Percentiles rank a stretch among this genome's conserved stretches.
Evolutionary conservation across 257 asterid species (phyloP).

Genomic region (Solanum habrochaites): DNA sequence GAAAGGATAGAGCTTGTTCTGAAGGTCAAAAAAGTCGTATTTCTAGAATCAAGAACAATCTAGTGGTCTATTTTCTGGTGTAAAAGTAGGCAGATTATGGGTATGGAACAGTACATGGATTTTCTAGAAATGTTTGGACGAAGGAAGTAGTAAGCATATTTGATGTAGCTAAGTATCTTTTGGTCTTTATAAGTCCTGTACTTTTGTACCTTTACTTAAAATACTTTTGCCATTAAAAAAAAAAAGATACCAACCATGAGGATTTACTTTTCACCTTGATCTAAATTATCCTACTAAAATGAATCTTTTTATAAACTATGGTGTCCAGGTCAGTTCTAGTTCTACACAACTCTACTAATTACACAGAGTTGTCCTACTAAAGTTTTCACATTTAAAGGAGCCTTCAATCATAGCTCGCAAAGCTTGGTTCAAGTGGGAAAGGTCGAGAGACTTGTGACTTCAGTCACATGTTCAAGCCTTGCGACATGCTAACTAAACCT

Average conservation of each 20-base stretch:
- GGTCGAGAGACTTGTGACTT: not conserved
- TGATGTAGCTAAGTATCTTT: not conserved
- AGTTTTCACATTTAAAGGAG: not conserved
- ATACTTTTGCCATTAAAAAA: not conserved
- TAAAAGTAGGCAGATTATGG: not conserved
- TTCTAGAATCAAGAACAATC: not conserved
- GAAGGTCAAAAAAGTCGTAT: not conserved
- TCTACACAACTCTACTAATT: not conserved
- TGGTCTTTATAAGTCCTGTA: not conserved
- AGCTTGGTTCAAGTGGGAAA: not conserved
- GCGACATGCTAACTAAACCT: not conserved
- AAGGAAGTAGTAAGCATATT: not conserved
- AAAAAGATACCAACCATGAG: not conserved
- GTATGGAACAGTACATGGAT: not conserved
- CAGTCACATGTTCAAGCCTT: not conserved
- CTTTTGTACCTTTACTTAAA: not conserved
- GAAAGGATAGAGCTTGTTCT: not conserved
- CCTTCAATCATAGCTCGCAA: not conserved
- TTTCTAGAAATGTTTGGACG: not conserved
- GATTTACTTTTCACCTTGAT: not conserved
- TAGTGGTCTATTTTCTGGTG: not conserved
- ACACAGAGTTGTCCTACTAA: not conserved
- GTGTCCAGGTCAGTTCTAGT: not conserved
- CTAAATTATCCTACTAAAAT: not conserved
- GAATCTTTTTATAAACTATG: not conserved